These are phyloP conservation scores for Serendipita sp. DNA, from an alignment of 768 basidiomycete species.

Conservation along the genomic window DNA sequence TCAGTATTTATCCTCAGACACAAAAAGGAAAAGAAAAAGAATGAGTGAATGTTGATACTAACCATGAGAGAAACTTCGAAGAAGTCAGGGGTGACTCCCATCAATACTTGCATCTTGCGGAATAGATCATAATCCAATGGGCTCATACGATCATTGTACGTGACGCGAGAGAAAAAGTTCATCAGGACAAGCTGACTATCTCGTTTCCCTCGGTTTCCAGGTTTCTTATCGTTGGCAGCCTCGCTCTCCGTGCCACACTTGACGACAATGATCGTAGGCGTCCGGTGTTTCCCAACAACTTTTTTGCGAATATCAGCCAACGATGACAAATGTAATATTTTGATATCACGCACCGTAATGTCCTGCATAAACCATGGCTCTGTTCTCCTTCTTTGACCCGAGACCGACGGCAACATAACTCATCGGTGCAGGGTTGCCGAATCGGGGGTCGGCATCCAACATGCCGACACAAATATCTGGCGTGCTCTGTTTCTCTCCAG, in stretches of 20 bases:
- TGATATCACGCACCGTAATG: conserved; percentile 68
- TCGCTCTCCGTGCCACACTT: conserved; percentile 91
- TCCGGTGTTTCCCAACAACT: conserved; percentile 72
- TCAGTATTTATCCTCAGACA: conserved; percentile 7
- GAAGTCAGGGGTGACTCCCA: conserved; percentile 99
- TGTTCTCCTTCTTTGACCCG: conserved; percentile 77
- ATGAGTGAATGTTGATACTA: conserved; percentile 16
- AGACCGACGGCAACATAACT: conserved; percentile 80
- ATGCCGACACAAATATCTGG: conserved; percentile 91
- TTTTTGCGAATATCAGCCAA: not conserved
- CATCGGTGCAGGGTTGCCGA: conserved; percentile 93
- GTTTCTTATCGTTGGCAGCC: conserved; percentile 70
- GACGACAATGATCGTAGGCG: conserved; percentile 85
- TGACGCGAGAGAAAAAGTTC: conserved; percentile 99
- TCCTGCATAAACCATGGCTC: conserved; percentile 98
- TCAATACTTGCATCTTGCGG: conserved; percentile 85
- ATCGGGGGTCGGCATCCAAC: conserved; percentile 83
- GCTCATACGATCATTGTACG: conserved; percentile 97
- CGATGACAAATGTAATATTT: not conserved
- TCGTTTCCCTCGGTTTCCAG: conserved; percentile 95
- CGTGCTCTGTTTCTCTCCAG: conserved; percentile 87
- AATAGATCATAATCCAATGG: conserved; percentile 97
- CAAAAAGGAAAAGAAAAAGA: not conserved
- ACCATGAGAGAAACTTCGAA: conserved; percentile 98
- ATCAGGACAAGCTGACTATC: conserved; percentile 97